Conservation (phyloP, 371 early-diverging fungal species). For the Caulochytrium protostelioides region DNA sequence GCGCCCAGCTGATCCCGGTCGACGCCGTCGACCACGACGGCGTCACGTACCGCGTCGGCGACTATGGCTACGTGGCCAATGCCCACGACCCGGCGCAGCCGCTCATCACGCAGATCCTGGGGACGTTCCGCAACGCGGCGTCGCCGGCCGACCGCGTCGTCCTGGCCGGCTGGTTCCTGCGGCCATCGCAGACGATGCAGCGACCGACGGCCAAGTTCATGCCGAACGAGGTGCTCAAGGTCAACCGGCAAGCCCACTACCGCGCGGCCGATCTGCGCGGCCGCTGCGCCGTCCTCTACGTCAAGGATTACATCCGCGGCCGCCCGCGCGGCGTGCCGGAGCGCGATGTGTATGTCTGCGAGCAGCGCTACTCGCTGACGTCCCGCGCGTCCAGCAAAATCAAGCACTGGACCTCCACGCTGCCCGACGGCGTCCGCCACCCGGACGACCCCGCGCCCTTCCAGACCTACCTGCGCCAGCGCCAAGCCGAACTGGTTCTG, state of each 20-base stretch:
- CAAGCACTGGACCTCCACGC: constrained; percentile 17
- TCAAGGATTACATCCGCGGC: constrained; percentile 22
- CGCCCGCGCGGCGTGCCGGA: constrained; percentile 12
- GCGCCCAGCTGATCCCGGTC: no score
- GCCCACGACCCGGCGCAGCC: constrained; percentile 15
- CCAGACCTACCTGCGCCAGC: no score
- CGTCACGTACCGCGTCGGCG: constrained; percentile 7
- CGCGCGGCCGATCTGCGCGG: constrained; percentile 16
- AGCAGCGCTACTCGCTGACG: constrained; percentile 22
- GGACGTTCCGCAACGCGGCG: constrained; percentile 7
- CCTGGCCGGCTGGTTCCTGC: constrained; percentile 22
- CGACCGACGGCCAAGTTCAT: constrained; percentile 15
- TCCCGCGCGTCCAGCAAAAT: constrained; percentile 16
- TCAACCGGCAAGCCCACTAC: constrained; percentile 15
- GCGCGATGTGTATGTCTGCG: constrained; percentile 23
- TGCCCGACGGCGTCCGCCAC: constrained; percentile 10
- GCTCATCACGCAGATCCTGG: constrained; percentile 16
- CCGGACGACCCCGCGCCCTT: no score
- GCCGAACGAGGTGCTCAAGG: constrained; percentile 29
- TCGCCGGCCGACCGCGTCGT: not conserved
- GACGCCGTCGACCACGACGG: not conserved
- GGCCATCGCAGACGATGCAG: constrained; percentile 29
- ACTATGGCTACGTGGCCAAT: constrained; percentile 22
- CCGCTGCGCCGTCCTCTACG: constrained; percentile 22
- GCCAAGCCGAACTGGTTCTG: no score